Conservation (phyloP, 768 basidiomycete genomes). For the Infundibulicybe gibba region DNA sequence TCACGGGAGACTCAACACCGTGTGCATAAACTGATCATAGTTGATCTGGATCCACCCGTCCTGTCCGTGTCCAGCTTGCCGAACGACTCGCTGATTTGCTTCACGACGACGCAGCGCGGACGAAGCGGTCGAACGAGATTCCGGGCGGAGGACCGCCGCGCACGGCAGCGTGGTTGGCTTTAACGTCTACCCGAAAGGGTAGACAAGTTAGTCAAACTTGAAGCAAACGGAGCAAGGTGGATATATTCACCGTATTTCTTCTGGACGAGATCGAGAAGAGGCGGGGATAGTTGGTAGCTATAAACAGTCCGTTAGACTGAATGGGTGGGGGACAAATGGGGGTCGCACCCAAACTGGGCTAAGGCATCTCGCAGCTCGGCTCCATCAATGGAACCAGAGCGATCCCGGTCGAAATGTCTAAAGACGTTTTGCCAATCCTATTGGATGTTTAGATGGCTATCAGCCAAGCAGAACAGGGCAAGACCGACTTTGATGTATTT, state of each 20-base stretch:
- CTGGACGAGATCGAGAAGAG: slow-evolving; percentile 60
- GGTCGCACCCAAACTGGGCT: slow-evolving; percentile 61
- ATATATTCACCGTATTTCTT: slow-evolving; percentile 69
- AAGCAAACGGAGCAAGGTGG: background rate
- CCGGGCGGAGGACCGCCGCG: slow-evolving; percentile 39
- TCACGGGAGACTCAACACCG: slow-evolving; percentile 62
- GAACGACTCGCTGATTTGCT: slow-evolving; percentile 75
- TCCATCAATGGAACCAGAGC: slow-evolving; percentile 74
- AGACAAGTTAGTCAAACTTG: slow-evolving; percentile 18
- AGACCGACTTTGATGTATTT: slow-evolving; percentile 65
- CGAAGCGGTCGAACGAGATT: slow-evolving; percentile 85
- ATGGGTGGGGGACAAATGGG: background rate
- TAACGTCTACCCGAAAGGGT: slow-evolving; percentile 47
- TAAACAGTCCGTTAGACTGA: background rate
- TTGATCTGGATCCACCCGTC: slow-evolving; percentile 74
- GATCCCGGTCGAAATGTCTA: slow-evolving; percentile 80
- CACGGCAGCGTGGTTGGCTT: slow-evolving; percentile 43
- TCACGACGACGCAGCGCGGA: slow-evolving; percentile 83
- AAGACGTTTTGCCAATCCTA: slow-evolving; percentile 86
- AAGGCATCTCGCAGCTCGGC: slow-evolving; percentile 68
- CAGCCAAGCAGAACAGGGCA: background rate
- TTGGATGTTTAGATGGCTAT: background rate
- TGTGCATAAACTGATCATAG: slow-evolving; percentile 71
- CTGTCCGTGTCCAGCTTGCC: slow-evolving; percentile 58
- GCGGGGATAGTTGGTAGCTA: slow-evolving; percentile 67